These are phyloP conservation scores for Colletotrichum theobromicola DNA, from an alignment of 2,329 filamentous ascomycete genomes.

Conservation along the genomic window DNA sequence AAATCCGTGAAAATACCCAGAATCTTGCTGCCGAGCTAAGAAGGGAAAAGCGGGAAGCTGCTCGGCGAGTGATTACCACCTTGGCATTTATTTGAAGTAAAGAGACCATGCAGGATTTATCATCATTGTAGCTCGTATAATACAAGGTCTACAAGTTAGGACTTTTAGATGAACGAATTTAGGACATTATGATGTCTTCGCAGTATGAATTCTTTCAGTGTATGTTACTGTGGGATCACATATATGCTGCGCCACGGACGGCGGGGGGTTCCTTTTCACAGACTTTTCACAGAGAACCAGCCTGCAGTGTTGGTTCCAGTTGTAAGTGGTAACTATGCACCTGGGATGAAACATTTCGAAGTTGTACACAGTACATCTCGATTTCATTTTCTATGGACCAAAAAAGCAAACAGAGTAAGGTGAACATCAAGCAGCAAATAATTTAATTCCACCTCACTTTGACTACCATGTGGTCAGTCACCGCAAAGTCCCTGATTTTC, in stretches of 20 bases:
- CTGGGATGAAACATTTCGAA: neutral
- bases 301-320: rapidly evolving
- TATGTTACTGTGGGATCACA: neutral
- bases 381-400: neutral
- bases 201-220: neutral
- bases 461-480: neutral
- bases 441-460: neutral
- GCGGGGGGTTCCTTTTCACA: neutral
- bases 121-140: neutral
- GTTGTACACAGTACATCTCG: neutral
- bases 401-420: neutral
- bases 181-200: neutral
- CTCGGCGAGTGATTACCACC: neutral
- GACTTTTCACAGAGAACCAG: neutral
- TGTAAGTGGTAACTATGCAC: neutral
- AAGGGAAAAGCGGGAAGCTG: neutral
- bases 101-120: neutral
- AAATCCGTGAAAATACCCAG: neutral
- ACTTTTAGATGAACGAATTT: neutral
- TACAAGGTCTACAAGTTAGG: rapidly evolving
- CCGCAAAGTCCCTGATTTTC: neutral
- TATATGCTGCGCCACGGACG: neutral
- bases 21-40: neutral
- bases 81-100: neutral
- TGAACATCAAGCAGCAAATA: neutral